Evolutionary conservation across 305 asterid genomes (phyloP).

Genomic region (Rubia balearica): DNA sequence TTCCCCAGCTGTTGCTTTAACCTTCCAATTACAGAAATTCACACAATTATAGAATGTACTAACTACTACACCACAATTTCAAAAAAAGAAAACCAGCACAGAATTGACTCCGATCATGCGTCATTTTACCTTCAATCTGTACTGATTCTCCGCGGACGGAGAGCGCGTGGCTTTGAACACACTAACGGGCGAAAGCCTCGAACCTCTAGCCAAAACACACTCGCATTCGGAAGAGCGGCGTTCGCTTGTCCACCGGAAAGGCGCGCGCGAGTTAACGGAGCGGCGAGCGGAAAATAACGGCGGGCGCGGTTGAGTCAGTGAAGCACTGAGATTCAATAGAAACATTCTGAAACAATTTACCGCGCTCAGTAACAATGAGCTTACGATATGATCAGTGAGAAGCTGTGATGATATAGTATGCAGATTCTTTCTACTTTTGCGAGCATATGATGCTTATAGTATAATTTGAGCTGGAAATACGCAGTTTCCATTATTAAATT

Average conservation of each 20-base stretch:
- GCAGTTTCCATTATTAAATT: constrained; percentile 1
- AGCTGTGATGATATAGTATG: not conserved
- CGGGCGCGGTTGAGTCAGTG: constrained; percentile 27
- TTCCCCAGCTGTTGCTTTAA: constrained; percentile 58
- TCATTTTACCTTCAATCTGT: constrained; percentile 18
- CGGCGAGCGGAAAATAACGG: constrained; percentile 17
- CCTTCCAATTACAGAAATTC: constrained; percentile 30
- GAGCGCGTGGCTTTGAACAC: constrained; percentile 8
- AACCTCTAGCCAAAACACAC: not conserved
- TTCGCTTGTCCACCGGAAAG: constrained; percentile 16
- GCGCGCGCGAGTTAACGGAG: constrained; percentile 19
- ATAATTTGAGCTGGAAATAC: not conserved
- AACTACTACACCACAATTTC: not conserved
- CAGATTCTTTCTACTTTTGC: not conserved
- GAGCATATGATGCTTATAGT: not conserved
- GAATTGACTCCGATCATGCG: constrained; percentile 6
- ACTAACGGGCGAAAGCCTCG: not conserved
- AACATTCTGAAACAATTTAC: constrained; percentile 28
- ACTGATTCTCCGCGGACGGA: constrained; percentile 6
- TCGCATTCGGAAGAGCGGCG: constrained; percentile 8
- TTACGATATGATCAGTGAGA: not conserved
- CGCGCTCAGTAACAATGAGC: not conserved
- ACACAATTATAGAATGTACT: not conserved
- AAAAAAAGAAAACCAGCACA: not conserved
- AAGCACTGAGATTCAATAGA: constrained; percentile 21